Evolutionary conservation across 257 asterid species (phyloP).

Genomic region (Verbena officinalis): DNA sequence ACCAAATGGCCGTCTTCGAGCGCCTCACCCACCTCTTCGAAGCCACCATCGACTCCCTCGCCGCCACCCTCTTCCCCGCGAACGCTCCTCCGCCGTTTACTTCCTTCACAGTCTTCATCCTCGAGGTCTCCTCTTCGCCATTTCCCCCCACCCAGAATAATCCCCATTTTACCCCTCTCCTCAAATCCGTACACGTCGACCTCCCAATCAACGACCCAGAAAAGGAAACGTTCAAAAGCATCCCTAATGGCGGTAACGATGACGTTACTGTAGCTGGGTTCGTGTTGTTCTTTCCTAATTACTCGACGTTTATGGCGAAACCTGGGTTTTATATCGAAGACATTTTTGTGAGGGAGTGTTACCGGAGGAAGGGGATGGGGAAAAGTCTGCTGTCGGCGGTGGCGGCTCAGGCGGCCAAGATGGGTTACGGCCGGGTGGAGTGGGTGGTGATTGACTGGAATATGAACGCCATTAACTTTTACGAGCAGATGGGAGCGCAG

Average conservation of each 20-base stretch:
- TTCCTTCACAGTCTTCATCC: slow-evolving; percentile 55
- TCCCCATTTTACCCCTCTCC: slow-evolving; percentile 44
- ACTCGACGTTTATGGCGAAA: slow-evolving; percentile 76
- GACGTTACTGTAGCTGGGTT: slow-evolving; percentile 60
- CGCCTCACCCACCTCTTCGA: slow-evolving; percentile 51
- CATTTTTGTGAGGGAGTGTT: slow-evolving; percentile 79
- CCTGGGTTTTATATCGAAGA: slow-evolving; percentile 88
- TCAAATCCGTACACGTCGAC: slow-evolving; percentile 49
- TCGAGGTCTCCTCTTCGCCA: slow-evolving; percentile 51
- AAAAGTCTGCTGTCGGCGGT: slow-evolving; percentile 67
- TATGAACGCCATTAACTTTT: slow-evolving; percentile 63
- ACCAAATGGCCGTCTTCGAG: slow-evolving; percentile 66
- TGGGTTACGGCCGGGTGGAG: slow-evolving; percentile 89
- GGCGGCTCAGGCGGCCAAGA: slow-evolving; percentile 85
- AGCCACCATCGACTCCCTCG: slow-evolving; percentile 49
- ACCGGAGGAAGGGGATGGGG: slow-evolving; percentile 85
- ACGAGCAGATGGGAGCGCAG: slow-evolving; percentile 86
- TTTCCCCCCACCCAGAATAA: slow-evolving; percentile 27
- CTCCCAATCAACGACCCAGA: slow-evolving; percentile 71
- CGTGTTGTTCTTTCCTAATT: slow-evolving; percentile 82
- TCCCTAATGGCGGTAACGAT: slow-evolving; percentile 5
- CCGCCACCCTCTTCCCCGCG: slow-evolving; percentile 60
- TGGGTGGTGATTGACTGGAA: slow-evolving; percentile 97
- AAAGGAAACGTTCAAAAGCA: slow-evolving; percentile 48
- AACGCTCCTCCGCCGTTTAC: slow-evolving; percentile 56